Percentiles rank a stretch among this genome's conserved stretches.
These are phyloP conservation scores for Suillus subalutaceus DNA, from an alignment of 768 basidiomycete species.

Conservation along the genomic window DNA sequence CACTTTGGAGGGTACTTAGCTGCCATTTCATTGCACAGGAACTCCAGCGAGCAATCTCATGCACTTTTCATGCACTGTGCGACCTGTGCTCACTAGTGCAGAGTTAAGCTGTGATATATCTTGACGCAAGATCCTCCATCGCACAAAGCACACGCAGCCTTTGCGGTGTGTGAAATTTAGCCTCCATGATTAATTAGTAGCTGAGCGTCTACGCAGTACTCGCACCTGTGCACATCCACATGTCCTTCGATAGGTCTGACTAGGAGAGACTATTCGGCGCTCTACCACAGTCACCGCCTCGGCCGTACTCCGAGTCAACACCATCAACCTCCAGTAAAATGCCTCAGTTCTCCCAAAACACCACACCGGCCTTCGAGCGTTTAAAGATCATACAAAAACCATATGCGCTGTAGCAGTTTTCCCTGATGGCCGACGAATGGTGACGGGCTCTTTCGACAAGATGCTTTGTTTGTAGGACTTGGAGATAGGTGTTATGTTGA, in stretches of 20 bases:
- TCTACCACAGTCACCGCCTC: not conserved
- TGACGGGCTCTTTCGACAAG: not conserved
- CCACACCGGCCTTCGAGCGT: not conserved
- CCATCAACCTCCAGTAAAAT: not conserved
- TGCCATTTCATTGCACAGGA: not conserved
- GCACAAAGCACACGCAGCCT: not conserved
- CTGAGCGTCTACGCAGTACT: not conserved
- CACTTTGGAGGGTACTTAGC: not conserved
- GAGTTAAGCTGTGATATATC: not conserved
- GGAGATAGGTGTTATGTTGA: not conserved
- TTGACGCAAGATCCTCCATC: not conserved
- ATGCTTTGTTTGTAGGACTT: conserved; percentile 2
- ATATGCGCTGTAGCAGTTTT: not conserved
- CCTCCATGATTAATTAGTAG: not conserved
- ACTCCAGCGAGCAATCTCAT: not conserved
- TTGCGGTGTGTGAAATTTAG: not conserved
- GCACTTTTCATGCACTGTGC: not conserved
- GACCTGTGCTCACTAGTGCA: not conserved
- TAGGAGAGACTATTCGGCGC: not conserved
- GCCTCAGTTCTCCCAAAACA: not conserved
- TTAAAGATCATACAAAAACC: not conserved
- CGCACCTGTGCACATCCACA: not conserved
- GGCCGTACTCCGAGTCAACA: not conserved
- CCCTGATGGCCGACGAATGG: conserved; percentile 1
- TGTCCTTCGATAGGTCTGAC: not conserved